A percentile compares a stretch with the other conserved stretches of the same genome.
Conservation (phyloP, 225 moss, liverwort and hornwort genomes). For the Climacium dendroides region DNA sequence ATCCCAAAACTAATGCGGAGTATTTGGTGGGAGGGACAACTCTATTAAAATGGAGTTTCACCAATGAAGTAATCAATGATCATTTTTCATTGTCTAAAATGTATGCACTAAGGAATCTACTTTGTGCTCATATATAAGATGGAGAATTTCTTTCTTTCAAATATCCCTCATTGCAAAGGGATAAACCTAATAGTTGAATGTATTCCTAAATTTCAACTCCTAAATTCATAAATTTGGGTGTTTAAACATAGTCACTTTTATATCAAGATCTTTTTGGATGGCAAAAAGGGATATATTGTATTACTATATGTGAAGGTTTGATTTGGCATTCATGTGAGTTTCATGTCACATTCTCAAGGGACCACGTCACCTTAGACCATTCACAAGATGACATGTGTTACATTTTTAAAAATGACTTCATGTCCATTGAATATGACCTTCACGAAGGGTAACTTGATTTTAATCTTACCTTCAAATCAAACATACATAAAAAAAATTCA, state of each 20-base stretch:
- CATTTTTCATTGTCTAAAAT: background rate
- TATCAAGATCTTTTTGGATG: background rate
- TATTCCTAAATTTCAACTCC: background rate
- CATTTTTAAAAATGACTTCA: too few relatives aligned
- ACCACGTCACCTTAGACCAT: too few relatives aligned
- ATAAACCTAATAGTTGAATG: too few relatives aligned
- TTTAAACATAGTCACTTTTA: background rate
- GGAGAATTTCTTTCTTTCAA: background rate
- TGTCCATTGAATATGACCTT: too few relatives aligned
- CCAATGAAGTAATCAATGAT: background rate
- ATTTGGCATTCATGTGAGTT: too few relatives aligned
- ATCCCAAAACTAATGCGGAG: background rate
- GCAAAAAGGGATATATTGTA: too few relatives aligned
- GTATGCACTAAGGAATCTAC: background rate
- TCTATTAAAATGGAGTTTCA: background rate
- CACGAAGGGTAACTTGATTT: too few relatives aligned
- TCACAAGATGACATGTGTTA: too few relatives aligned
- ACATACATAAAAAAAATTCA: too few relatives aligned
- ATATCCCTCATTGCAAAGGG: background rate
- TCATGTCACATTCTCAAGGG: too few relatives aligned
- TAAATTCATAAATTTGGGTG: background rate
- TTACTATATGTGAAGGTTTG: too few relatives aligned
- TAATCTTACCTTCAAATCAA: background rate
- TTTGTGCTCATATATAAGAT: background rate
- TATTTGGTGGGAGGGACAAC: fast-evolving